Percentiles rank a stretch among this genome's conserved stretches.
These are phyloP conservation scores for Cladosporium colombiae DNA, from an alignment of 2,329 filamentous ascomycete genomes.

Conservation along the genomic window DNA sequence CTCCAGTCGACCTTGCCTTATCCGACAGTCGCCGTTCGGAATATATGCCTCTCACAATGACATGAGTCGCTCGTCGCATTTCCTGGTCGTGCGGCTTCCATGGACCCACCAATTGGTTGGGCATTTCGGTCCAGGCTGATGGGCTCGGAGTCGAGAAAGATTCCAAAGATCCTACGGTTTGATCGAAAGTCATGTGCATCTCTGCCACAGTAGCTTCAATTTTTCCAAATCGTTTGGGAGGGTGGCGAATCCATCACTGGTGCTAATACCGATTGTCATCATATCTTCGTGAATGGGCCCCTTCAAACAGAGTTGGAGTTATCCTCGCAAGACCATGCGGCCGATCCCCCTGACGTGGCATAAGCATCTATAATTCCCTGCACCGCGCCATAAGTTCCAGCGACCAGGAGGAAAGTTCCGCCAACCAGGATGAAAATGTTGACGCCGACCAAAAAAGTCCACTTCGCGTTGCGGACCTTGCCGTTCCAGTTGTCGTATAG, in stretches of 20 bases:
- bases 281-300: neutral
- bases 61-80: neutral
- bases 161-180: neutral
- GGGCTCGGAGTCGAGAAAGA: neutral
- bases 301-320: slow-evolving; percentile 39
- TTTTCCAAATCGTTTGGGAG: neutral
- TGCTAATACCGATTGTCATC: neutral
- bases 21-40: neutral
- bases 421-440: slow-evolving; percentile 44
- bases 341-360: slow-evolving; percentile 37
- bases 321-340: slow-evolving; percentile 47
- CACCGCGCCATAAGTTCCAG: slow-evolving; percentile 48
- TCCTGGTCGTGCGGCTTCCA: neutral
- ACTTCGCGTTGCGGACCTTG: slow-evolving; percentile 40
- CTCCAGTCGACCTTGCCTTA: neutral
- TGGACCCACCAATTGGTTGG: too few species aligned
- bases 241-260: neutral
- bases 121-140: neutral
- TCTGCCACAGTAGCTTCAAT: neutral
- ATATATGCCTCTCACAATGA: neutral
- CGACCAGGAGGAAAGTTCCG: slow-evolving; percentile 48
- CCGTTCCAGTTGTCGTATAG: slow-evolving; percentile 46
- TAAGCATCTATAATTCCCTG: slow-evolving; percentile 43
- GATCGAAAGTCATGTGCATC: neutral
- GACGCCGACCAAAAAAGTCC: slow-evolving; percentile 39